Evolutionary conservation across 257 asterid genomes (phyloP), one percentile per base, ranked within the genome.

Genomic region (Solanum paucissectum): DNA sequence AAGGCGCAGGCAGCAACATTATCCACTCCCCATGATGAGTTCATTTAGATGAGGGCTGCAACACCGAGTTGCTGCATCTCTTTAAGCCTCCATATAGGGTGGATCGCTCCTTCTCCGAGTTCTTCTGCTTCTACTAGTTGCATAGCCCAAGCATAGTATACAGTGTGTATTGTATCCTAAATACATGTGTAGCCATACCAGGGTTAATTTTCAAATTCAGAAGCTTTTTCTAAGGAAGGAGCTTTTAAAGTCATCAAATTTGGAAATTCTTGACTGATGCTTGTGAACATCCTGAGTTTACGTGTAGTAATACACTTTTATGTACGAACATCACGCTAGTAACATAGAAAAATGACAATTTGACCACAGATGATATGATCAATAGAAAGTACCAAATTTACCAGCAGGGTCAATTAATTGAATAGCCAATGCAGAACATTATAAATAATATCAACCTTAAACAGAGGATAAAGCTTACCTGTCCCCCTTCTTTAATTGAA

Each of bases 111-210:
- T 20, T 93, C 95, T 60, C 95, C 98, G 13, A 89, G 89, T 89
- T 95, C 98, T 91, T 95, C 99, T 5, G 92, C 95, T 62, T 93
- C 96, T 77, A 96, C 88, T 91, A 93, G 98, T 91, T 95, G 98
- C 99, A 97, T 95, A 1, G 99, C 99, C 99, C 99, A 97, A 36
- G 95, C 97, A 86, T 97, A 96, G 87, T 92, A 94, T 27, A 97
- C 96, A 0, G 99, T 97, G 74, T 97, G 98, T 92, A 97, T 97
- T 0, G 99, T 94, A 76, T 97, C 99, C 99, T 97, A 93, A 81
- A 49, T 36, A 82, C 86, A 82, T 52, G 62, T 52, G 18, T 29
- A 49, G 44, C 69, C 86, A 49, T 33, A 52, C 66, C 66, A 55
- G 66, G 66, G 66, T 55, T 55, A 20, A 20, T 20, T 20, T 42